phyloP scores from a whole-genome alignment of 2,329 filamentous ascomycete species.

The Fusarium floridanum region DNA sequence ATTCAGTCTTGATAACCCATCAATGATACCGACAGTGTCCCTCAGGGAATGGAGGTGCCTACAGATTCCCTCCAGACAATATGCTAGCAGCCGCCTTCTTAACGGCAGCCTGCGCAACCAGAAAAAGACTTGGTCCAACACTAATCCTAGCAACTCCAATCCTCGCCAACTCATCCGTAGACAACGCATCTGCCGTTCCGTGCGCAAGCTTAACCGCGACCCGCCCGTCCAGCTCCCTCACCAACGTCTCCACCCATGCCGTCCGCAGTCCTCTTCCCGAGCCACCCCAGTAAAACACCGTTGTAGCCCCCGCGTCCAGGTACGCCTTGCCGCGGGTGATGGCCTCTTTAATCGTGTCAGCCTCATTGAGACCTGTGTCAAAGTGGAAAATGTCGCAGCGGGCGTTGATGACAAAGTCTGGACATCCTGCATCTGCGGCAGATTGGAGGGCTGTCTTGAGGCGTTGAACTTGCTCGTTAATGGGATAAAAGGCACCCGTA shows the following conservation, averaged over 20 bases:
- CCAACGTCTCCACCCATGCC: slow-evolving; percentile 62
- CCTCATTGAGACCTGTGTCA: slow-evolving; percentile 48
- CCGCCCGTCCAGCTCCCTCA: slow-evolving; percentile 61
- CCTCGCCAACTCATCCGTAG: slow-evolving; percentile 57
- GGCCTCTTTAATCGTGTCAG: slow-evolving; percentile 59
- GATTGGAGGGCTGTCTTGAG: slow-evolving; percentile 58
- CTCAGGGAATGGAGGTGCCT: background rate
- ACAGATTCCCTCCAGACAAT: slow-evolving; percentile 43
- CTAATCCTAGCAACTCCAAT: slow-evolving; percentile 69
- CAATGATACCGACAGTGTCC: background rate
- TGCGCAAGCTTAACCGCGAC: slow-evolving; percentile 62
- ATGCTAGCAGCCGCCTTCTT: slow-evolving; percentile 52
- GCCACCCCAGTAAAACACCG: slow-evolving; percentile 72
- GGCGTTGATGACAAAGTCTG: slow-evolving; percentile 70
- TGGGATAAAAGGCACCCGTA: slow-evolving; percentile 49
- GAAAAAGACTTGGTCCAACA: slow-evolving; percentile 63
- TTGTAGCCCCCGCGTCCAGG: slow-evolving; percentile 69
- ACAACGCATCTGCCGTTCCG: slow-evolving; percentile 54
- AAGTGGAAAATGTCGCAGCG: slow-evolving; percentile 66
- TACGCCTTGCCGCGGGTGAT: slow-evolving; percentile 68
- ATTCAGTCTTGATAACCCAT: background rate
- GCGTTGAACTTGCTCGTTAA: slow-evolving; percentile 62
- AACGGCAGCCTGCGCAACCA: slow-evolving; percentile 55
- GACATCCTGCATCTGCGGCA: slow-evolving; percentile 61
- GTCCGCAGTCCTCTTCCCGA: slow-evolving; percentile 56